phyloP scores from a whole-genome alignment of 2,329 filamentous ascomycete genomes.

The Penicillium expansum region DNA sequence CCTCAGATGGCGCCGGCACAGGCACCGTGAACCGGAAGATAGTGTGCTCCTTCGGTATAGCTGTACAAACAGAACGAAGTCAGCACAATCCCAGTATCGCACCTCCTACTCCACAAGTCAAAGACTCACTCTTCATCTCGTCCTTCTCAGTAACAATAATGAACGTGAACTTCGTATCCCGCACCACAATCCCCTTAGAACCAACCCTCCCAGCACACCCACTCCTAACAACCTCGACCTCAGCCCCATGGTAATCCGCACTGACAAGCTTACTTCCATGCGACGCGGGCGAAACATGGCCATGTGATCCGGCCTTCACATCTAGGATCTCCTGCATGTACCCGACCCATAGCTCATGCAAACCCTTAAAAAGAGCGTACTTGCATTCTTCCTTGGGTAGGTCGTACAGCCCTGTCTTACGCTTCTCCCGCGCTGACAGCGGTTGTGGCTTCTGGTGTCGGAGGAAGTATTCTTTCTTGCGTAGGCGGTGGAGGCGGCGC shows the following conservation, averaged over 20 bases:
- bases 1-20: constrained; percentile 30
- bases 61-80: constrained; percentile 30
- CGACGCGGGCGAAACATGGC: constrained; percentile 54
- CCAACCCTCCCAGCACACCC: constrained; percentile 79
- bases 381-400: constrained; percentile 66
- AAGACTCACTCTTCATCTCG: constrained; percentile 62
- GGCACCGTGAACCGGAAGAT: constrained; percentile 76
- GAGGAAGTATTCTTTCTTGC: constrained; percentile 47
- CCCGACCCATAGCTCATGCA: constrained; percentile 75
- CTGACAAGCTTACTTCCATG: constrained; percentile 65
- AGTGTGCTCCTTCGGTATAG: constrained; percentile 85
- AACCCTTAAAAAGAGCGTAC: constrained; percentile 72
- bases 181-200: constrained; percentile 78
- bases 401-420: constrained; percentile 68
- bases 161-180: constrained; percentile 82
- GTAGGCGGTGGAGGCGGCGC: constrained; percentile 52
- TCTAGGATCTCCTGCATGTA: constrained; percentile 84
- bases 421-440: constrained; percentile 75
- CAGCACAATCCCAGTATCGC: not conserved
- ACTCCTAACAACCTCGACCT: constrained; percentile 78
- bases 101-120: not conserved
- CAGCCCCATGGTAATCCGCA: constrained; percentile 87
- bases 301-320: constrained; percentile 41
- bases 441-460: constrained; percentile 60
- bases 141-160: constrained; percentile 74